Percentiles rank a stretch among this genome's conserved stretches.
phyloP scores from a whole-genome alignment of 2,329 filamentous ascomycete genomes.

The Apiospora koreana region DNA sequence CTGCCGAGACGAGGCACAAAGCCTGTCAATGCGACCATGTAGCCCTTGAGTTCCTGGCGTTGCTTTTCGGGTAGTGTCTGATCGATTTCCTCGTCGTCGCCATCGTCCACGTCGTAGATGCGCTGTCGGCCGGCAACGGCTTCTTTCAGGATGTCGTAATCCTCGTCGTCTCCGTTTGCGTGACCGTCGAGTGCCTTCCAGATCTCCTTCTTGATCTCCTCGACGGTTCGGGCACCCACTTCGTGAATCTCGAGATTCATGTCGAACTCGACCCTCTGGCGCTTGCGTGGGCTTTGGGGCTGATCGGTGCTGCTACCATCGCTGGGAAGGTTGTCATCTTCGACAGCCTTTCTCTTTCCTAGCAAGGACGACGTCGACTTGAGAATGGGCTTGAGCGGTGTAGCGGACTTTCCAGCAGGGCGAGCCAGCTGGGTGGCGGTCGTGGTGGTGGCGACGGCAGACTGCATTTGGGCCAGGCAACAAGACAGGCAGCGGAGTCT shows the following conservation, averaged over 20 bases:
- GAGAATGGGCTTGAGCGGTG: slow-evolving; percentile 55
- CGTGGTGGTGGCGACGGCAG: slow-evolving; percentile 21
- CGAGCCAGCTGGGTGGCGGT: slow-evolving; percentile 24
- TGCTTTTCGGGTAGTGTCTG: slow-evolving; percentile 35
- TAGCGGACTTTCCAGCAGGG: slow-evolving; percentile 30
- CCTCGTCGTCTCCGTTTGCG: slow-evolving; percentile 57
- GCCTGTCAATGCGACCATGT: slow-evolving; percentile 63
- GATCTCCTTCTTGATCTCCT: slow-evolving; percentile 57
- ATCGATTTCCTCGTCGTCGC: slow-evolving; percentile 46
- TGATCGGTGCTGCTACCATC: slow-evolving; percentile 32
- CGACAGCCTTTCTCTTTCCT: slow-evolving; percentile 42
- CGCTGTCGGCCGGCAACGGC: slow-evolving; percentile 54
- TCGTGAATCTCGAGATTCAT: slow-evolving; percentile 59
- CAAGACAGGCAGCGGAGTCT: neutral
- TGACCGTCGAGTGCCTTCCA: slow-evolving; percentile 58
- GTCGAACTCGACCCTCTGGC: slow-evolving; percentile 60
- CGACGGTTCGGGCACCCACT: slow-evolving; percentile 52
- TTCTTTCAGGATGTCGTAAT: slow-evolving; percentile 62
- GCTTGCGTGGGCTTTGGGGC: slow-evolving; percentile 50
- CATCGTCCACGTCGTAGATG: slow-evolving; percentile 42
- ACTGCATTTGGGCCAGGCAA: slow-evolving; percentile 21
- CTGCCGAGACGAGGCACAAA: slow-evolving; percentile 62
- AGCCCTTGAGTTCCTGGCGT: slow-evolving; percentile 58
- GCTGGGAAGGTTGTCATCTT: slow-evolving; percentile 45
- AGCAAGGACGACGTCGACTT: slow-evolving; percentile 47